Evolutionary conservation across 2,329 filamentous ascomycete species (phyloP).

Genomic region (Geoglossum cookeanum): DNA sequence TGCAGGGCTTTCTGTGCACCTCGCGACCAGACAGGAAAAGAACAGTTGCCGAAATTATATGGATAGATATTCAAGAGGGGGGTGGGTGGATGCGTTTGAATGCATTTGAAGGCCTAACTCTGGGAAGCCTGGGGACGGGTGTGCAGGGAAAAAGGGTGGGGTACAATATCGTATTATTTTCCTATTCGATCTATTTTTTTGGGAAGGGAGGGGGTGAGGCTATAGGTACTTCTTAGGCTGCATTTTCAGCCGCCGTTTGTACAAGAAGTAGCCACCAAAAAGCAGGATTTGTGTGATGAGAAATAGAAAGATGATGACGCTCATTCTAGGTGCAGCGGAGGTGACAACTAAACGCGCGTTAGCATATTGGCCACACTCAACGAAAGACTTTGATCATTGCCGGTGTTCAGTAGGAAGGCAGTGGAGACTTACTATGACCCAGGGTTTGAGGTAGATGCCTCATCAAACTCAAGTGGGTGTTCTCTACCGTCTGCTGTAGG

Average conservation of each 20-base stretch:
- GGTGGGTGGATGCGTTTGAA: too few relatives aligned
- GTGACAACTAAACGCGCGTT: slow-evolving; percentile 25
- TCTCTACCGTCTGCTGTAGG: slow-evolving; percentile 33
- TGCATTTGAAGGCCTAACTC: background rate
- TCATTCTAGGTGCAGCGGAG: slow-evolving; percentile 35
- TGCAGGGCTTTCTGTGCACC: too few relatives aligned
- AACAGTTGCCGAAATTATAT: too few relatives aligned
- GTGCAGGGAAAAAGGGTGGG: background rate
- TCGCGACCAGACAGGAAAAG: too few relatives aligned
- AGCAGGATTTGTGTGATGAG: slow-evolving; percentile 57
- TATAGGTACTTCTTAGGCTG: slow-evolving; percentile 87
- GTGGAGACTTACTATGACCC: slow-evolving; percentile 26
- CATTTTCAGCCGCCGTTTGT: slow-evolving; percentile 57
- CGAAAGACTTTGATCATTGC: slow-evolving; percentile 5
- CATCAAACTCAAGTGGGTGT: slow-evolving; percentile 32
- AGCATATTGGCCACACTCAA: background rate
- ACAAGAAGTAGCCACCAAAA: slow-evolving; percentile 48
- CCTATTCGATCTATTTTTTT: too few relatives aligned
- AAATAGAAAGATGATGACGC: slow-evolving; percentile 48
- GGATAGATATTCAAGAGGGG: too few relatives aligned
- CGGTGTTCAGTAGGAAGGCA: slow-evolving; percentile 1
- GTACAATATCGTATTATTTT: background rate
- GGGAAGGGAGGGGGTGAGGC: background rate
- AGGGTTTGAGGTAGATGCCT: slow-evolving; percentile 31
- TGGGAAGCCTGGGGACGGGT: background rate